phyloP scores from a whole-genome alignment of 352 stramenopile species.

The Phytophthora nicotianae region DNA sequence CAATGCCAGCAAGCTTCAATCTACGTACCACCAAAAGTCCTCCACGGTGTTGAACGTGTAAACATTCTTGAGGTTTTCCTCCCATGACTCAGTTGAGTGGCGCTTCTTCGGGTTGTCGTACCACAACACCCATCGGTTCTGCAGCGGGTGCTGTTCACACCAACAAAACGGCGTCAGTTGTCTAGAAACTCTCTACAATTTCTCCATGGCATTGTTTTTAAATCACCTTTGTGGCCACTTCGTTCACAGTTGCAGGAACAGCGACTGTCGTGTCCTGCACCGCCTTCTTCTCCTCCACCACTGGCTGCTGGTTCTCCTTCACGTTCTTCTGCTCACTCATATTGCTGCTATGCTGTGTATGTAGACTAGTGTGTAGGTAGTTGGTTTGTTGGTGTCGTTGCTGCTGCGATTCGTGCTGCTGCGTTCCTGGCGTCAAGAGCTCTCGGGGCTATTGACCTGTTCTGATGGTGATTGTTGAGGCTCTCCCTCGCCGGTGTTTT shows the following conservation, averaged over 20 bases:
- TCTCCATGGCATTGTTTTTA: neutral
- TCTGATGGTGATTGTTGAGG: constrained; percentile 29
- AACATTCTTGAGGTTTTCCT: constrained; percentile 92
- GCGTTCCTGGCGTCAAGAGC: constrained; percentile 13
- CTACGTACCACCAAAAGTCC: constrained; percentile 95
- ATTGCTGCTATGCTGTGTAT: constrained; percentile 22
- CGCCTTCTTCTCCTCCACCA: constrained; percentile 39
- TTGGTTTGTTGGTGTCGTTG: constrained; percentile 2
- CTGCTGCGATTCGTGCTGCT: constrained; percentile 9
- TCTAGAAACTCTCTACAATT: neutral
- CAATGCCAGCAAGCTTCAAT: neutral
- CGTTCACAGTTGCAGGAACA: constrained; percentile 44
- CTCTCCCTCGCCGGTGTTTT: constrained; percentile 32
- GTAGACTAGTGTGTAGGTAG: constrained; percentile 6
- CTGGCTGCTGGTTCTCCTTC: constrained; percentile 38
- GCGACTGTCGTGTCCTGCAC: constrained; percentile 35
- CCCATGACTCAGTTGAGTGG: constrained; percentile 86
- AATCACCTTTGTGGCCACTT: constrained; percentile 68
- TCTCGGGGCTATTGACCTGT: constrained; percentile 21
- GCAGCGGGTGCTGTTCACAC: constrained; percentile 71
- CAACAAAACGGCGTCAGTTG: constrained; percentile 20
- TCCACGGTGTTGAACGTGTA: constrained; percentile 96
- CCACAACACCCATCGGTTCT: constrained; percentile 90
- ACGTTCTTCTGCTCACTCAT: constrained; percentile 54
- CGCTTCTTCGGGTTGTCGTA: constrained; percentile 92